A percentile compares a stretch with the other conserved stretches of the same genome.
phyloP scores from a whole-genome alignment of 2,329 filamentous ascomycete genomes.

The Xylariaceae sp. region DNA sequence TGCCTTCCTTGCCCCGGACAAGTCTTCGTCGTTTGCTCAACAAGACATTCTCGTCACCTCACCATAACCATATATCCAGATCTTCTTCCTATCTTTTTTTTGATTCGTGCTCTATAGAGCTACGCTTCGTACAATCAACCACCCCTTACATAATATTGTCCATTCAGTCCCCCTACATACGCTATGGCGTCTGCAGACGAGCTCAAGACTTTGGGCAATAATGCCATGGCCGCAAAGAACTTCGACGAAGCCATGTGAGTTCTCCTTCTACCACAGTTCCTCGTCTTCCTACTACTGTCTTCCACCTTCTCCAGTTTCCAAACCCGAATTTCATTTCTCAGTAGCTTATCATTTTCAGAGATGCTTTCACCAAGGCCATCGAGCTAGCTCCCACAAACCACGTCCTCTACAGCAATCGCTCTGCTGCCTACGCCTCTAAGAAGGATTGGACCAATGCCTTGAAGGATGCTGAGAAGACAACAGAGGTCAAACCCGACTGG shows the following conservation, averaged over 20 bases:
- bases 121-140: neutral
- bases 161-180: constrained; percentile 11
- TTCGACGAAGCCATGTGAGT: constrained; percentile 94
- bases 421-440: constrained; percentile 85
- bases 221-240: constrained; percentile 97
- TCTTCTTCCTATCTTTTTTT: neutral
- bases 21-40: neutral
- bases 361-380: constrained; percentile 95
- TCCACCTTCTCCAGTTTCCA: neutral
- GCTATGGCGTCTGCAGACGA: constrained; percentile 70
- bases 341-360: constrained; percentile 58
- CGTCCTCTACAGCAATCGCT: constrained; percentile 97
- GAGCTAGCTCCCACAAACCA: constrained; percentile 87
- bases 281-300: neutral
- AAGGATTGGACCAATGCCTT: constrained; percentile 86
- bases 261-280: neutral
- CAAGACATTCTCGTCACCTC: neutral
- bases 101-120: neutral
- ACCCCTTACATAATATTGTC: neutral
- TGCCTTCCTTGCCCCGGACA: constrained; percentile 9
- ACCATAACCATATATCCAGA: too few relatives aligned
- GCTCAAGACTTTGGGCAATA: constrained; percentile 98
- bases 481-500: constrained; percentile 96
- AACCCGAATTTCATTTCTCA: constrained; percentile 21
- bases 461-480: constrained; percentile 90